Percentiles rank a stretch among this genome's conserved stretches.
These are phyloP conservation scores for Termitomyces sp. DNA, from an alignment of 768 basidiomycete species.

Conservation along the genomic window DNA sequence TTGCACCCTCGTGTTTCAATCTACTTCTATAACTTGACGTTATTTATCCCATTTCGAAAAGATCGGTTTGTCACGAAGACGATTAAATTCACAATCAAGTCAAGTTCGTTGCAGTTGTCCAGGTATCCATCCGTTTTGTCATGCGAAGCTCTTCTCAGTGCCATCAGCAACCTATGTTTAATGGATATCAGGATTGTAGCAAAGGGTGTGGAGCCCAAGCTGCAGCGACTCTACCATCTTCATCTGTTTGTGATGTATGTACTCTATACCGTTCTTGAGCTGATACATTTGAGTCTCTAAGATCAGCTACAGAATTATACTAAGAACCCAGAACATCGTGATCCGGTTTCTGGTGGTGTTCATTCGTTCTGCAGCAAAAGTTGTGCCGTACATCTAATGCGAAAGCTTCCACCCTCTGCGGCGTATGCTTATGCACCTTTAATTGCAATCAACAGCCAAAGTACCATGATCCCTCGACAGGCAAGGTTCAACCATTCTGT, in stretches of 20 bases:
- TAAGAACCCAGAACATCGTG: neutral
- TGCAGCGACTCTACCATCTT: neutral
- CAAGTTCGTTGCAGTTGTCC: neutral
- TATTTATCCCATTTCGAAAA: neutral
- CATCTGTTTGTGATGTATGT: neutral
- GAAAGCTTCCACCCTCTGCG: constrained; percentile 22
- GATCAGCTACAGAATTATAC: neutral
- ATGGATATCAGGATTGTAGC: neutral
- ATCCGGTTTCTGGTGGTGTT: neutral
- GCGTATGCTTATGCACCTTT: constrained; percentile 38
- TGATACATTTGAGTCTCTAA: neutral
- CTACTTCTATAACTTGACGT: too few species aligned
- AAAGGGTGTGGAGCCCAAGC: neutral
- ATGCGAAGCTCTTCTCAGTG: neutral
- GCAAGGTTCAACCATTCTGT: constrained; percentile 42
- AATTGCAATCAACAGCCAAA: constrained; percentile 58
- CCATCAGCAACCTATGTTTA: neutral
- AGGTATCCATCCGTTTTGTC: neutral
- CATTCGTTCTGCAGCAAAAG: neutral
- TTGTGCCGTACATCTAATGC: neutral
- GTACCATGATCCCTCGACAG: constrained; percentile 43
- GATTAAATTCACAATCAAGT: neutral
- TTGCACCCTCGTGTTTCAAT: neutral
- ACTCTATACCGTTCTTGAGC: neutral
- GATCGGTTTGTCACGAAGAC: neutral